Conservation (phyloP, 208 protist genomes). For the Vickermania ingenoplastis region DNA sequence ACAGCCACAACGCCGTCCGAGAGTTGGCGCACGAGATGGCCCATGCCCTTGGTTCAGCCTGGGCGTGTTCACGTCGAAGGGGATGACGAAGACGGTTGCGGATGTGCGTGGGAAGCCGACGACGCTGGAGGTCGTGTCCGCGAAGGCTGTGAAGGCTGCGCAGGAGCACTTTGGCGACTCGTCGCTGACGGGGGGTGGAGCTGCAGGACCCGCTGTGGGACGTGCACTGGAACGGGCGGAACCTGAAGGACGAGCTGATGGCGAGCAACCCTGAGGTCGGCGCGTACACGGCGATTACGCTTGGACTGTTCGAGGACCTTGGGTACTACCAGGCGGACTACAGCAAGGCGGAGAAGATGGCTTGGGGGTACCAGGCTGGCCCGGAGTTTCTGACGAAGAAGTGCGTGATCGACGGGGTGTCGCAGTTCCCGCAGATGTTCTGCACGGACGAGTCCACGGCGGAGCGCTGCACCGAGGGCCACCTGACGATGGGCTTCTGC, state of each 20-base stretch:
- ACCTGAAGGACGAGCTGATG: constrained; percentile 24
- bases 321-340: constrained; percentile 22
- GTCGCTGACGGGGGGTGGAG: constrained; percentile 18
- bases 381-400: constrained; percentile 14
- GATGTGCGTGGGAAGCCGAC: constrained; percentile 8
- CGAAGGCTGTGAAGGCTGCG: constrained; percentile 2
- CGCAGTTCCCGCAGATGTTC: constrained; percentile 18
- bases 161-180: constrained; percentile 4
- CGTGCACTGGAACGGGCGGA: constrained; percentile 29
- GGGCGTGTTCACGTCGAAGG: constrained; percentile 3
- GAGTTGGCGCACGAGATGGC: constrained; percentile 26
- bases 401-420: constrained; percentile 14
- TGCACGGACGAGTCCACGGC: too few species aligned
- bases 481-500: too few species aligned
- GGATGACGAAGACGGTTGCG: constrained; percentile 3
- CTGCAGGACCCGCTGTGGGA: constrained; percentile 11
- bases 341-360: constrained; percentile 14
- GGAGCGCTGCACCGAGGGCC: too few species aligned
- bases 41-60: constrained; percentile 24
- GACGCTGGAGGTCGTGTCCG: not conserved
- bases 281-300: constrained; percentile 25
- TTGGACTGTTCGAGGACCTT: constrained; percentile 23
- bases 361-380: constrained; percentile 18
- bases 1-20: not conserved
- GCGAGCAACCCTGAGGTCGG: constrained; percentile 1